Base-by-base conservation (phyloP, 352 stramenopile species). In the Phytophthora ohioensis region DNA sequence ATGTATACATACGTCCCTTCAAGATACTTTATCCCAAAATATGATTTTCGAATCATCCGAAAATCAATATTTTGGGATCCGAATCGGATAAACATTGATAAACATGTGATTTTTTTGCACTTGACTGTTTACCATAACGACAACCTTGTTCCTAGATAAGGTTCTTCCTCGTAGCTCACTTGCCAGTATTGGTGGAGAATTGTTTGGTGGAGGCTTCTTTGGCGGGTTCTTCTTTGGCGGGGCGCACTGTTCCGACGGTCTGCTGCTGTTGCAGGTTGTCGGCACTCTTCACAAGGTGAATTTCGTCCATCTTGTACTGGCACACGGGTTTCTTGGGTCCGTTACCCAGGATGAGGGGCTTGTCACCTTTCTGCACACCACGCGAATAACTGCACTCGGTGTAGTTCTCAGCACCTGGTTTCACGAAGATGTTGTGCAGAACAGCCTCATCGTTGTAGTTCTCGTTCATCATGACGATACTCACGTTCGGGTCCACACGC, bases 391-490 rank as follows among this genome's bases (percentile, higher is more conserved):
- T 36, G 30, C 64, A 73, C 45, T 66, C 64, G 17, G 69, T 77
- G 53, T 67, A 73, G 35, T 56, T 66, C 35, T 64, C 47, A 0
- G 47, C 56, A 4, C 55, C 49, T 0, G 64, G 52, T 15, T 77
- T 75, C 17, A 81, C 65, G 47, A 65, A 75, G 38, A 88, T 75
- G 51, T 85, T 76, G 55, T 64, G 71, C 30, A 83, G 47, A 7
- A 64, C 67, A 21, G 76, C 76, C 47, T 80, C 48, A 55, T 87
- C 78, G 0, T 43, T 52, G 52, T 45, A 78, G 65, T 87, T 84
- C 32, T 69, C 55, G 65, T 84, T 84, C 60, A 87, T 75, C 42
- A 80, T 84, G 21, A 87, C 80, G 35, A 85, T 71, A 47, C 65
- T 77, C 15, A 79, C 65, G 59, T 83, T 81, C 32, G 71, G 72